A percentile compares a stretch with the other conserved stretches of the same genome.
Conservation (phyloP, 257 asterid genomes). For the Gentiana dahurica region DNA sequence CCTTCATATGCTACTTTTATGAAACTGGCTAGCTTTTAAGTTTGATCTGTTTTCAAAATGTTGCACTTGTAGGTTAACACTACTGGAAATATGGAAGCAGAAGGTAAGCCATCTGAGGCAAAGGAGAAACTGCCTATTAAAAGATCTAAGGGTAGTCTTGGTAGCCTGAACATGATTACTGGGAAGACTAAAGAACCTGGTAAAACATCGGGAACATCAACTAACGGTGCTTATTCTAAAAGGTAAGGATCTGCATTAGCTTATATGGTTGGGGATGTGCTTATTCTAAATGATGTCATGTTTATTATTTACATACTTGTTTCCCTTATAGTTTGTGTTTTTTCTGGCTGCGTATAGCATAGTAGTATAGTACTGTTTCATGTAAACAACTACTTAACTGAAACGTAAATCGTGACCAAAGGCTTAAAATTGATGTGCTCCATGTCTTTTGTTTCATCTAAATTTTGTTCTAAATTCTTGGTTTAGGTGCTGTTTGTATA, state of each 20-base stretch:
- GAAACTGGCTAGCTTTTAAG: background rate
- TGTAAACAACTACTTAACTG: too few relatives aligned
- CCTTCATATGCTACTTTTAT: background rate
- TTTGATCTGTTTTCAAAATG: background rate
- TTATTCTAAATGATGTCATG: too few relatives aligned
- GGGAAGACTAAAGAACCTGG: slow-evolving; percentile 64
- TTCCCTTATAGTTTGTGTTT: too few relatives aligned
- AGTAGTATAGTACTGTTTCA: too few relatives aligned
- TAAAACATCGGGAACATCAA: slow-evolving; percentile 53
- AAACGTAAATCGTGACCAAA: too few relatives aligned
- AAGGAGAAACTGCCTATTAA: slow-evolving; percentile 87
- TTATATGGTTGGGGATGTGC: too few relatives aligned
- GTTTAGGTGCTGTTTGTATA: background rate
- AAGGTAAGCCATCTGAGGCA: slow-evolving; percentile 67
- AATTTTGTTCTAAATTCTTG: background rate
- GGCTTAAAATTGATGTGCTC: too few relatives aligned
- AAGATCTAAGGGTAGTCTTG: slow-evolving; percentile 87
- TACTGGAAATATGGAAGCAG: slow-evolving; percentile 52
- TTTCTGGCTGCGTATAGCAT: too few relatives aligned
- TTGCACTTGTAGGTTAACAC: slow-evolving; percentile 38
- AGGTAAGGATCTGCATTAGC: slow-evolving; percentile 33
- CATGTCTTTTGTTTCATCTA: background rate
- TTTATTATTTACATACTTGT: too few relatives aligned
- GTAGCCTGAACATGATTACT: slow-evolving; percentile 75
- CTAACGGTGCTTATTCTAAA: slow-evolving; percentile 62